These are phyloP conservation scores for Colletotrichum simmondsii DNA, from an alignment of 2,329 filamentous ascomycete species.

Conservation along the genomic window DNA sequence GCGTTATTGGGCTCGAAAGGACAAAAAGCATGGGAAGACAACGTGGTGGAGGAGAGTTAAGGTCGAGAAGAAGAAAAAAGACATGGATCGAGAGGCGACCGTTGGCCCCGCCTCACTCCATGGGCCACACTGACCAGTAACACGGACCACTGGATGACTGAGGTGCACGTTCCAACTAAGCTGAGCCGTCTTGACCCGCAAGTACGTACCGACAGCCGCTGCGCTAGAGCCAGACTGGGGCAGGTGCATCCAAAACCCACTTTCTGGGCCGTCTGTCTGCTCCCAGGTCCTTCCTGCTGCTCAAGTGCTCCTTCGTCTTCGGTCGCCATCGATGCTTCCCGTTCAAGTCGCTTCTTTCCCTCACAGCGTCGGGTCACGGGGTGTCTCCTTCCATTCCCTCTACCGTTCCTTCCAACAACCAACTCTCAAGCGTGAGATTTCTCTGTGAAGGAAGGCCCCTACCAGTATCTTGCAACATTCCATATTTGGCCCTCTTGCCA, in stretches of 20 bases:
- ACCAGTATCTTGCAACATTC: neutral
- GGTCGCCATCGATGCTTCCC: neutral
- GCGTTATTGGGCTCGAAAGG: neutral
- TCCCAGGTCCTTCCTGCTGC: neutral
- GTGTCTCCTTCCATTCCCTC: neutral
- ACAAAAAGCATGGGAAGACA: neutral
- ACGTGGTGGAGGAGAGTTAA: conserved; percentile 10
- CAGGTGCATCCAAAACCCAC: neutral
- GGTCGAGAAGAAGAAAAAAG: neutral
- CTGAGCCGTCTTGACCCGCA: conserved; percentile 15
- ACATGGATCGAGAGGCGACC: neutral
- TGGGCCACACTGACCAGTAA: too few species aligned
- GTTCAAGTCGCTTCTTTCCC: neutral
- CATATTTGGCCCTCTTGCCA: neutral
- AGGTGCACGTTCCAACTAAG: conserved; percentile 8
- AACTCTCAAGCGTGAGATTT: neutral
- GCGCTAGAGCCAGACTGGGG: conserved; percentile 12
- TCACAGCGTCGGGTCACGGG: neutral
- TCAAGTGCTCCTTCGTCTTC: neutral
- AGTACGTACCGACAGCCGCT: conserved; percentile 5
- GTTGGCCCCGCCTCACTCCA: conserved; percentile 6
- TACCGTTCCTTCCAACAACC: neutral
- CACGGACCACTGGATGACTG: neutral
- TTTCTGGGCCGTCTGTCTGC: conserved; percentile 1
- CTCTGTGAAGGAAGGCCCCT: neutral